Evolutionary conservation across 495 filamentous ascomycete species (phyloP).

Genomic region (Penicillium silybi): DNA sequence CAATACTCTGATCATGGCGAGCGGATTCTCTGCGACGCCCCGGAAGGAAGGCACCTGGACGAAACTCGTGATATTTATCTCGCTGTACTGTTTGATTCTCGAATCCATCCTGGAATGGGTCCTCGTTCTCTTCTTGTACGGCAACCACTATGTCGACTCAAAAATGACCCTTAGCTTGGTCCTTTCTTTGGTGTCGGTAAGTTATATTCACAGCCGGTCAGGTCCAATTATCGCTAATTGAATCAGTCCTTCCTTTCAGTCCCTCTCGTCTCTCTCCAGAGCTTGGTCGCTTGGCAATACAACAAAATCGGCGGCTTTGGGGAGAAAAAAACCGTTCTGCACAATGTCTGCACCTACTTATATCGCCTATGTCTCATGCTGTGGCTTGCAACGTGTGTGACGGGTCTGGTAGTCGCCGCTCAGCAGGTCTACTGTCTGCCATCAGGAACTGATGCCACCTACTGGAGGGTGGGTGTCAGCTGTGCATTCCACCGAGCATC

Average conservation of each 20-base stretch:
- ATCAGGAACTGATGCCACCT: constrained; percentile 20
- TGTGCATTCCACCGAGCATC: constrained; percentile 39
- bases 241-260: constrained; percentile 37
- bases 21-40: constrained; percentile 16
- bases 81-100: constrained; percentile 38
- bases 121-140: constrained; percentile 39
- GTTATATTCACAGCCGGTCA: constrained; percentile 4
- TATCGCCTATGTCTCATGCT: constrained; percentile 33
- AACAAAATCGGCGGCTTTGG: constrained; percentile 37
- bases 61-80: constrained; percentile 39
- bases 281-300: constrained; percentile 44
- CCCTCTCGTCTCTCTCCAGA: constrained; percentile 39
- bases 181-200: constrained; percentile 35
- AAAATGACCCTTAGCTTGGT: constrained; percentile 44
- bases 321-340: constrained; percentile 32
- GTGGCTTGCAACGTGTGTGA: constrained; percentile 40
- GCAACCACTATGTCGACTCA: constrained; percentile 32
- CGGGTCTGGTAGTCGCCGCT: constrained; percentile 40
- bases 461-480: constrained; percentile 40
- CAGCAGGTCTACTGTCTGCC: constrained; percentile 38
- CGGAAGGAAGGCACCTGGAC: constrained; percentile 38
- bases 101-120: constrained; percentile 38
- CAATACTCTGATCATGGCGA: constrained; percentile 22
- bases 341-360: constrained; percentile 38
- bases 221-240: constrained; percentile 3